Evolutionary conservation across 371 early-diverging fungal species (phyloP), one percentile per base, ranked within the genome.

Genomic region (Lichtheimia hyalospora): DNA sequence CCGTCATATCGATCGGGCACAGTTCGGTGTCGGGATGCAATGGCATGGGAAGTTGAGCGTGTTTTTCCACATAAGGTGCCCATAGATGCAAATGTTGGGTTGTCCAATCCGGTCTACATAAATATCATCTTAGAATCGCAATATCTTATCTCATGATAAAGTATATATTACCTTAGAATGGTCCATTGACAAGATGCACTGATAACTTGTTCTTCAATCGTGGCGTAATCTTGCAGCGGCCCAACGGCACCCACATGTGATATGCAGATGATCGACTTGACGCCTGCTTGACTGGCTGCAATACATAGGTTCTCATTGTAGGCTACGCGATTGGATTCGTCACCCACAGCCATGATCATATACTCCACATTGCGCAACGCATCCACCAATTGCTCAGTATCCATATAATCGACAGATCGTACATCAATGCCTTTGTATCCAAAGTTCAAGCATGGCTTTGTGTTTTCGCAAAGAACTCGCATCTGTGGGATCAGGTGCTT

Each of bases 151-250:
- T 10, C 20, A 21, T 12, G 12, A n/a, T n/a, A 0, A 18, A 18
- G 5, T 25, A 25, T 25, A n/a, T 52, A 15, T 46, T 73, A 75
- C 76, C 80, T 71, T 10, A 79, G 54, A 44, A 79, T 72, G 14
- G 73, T 76, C 62, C 72, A 71, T 50, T 72, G 69, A 41, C 72
- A 70, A 21, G 59, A 51, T 12, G 61, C 61, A 2, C 48, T 24
- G 40, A 79, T 71, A 10, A 79, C 71, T 40, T 66, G 56, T n/a
- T 73, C 68, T 56, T 79, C 80, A 39, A 79, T 71, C 14, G 54
- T 27, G 27, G 64, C 60, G 52, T 64, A 79, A 5, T 79, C 70
- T 42, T 69, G 62, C 25, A 79, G 52, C 3, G 73, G 43, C 12
- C 59, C 43, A 0, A 66, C 67, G 13, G 80, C 74, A 4, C 80